A percentile compares a stretch with the other conserved stretches of the same genome.
Evolutionary conservation across 257 asterid genomes (phyloP).

Genomic region (Nicotiana obtusifolia): DNA sequence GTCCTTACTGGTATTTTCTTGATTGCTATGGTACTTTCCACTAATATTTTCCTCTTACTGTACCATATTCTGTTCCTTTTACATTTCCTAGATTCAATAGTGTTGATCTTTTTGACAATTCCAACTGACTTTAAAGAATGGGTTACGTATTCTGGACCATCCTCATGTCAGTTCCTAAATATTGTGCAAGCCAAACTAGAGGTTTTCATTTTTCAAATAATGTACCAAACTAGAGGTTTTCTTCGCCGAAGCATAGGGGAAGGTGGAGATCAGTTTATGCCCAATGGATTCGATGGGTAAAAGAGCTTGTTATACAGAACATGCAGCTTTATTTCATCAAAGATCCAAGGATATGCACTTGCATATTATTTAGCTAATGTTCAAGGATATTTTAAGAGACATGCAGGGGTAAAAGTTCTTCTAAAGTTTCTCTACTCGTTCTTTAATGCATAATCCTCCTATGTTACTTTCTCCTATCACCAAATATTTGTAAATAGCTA

Average conservation of each 20-base stretch:
- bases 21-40: background rate
- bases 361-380: background rate
- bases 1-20: conserved; percentile 59
- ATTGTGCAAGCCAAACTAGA: background rate
- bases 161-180: conserved; percentile 1
- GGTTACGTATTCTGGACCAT: background rate
- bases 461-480: background rate
- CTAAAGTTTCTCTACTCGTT: background rate
- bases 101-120: background rate
- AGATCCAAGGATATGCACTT: background rate
- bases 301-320: background rate
- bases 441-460: background rate
- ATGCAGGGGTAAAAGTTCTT: background rate
- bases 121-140: background rate
- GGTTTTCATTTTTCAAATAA: background rate
- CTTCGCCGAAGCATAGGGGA: background rate
- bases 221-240: background rate
- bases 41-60: too few species aligned
- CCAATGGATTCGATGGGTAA: background rate
- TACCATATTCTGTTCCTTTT: background rate
- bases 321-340: background rate
- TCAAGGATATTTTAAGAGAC: background rate
- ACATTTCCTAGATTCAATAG: background rate
- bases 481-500: background rate
- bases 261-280: background rate